These are phyloP conservation scores for Colletotrichum lupini DNA, from an alignment of 2,329 filamentous ascomycete species.

Conservation along the genomic window DNA sequence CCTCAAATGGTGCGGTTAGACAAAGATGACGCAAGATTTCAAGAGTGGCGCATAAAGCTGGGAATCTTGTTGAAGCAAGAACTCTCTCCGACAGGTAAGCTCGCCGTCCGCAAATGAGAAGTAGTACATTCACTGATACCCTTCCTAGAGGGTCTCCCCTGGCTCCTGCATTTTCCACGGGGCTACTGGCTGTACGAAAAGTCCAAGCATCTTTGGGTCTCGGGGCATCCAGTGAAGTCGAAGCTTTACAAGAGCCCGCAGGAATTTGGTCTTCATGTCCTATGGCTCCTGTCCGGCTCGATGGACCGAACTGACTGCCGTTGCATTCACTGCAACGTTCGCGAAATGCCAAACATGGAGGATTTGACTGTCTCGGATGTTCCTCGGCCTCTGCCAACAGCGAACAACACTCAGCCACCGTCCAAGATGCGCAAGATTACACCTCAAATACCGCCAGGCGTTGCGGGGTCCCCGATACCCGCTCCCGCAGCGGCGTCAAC, in stretches of 20 bases:
- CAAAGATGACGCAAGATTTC: slow-evolving; percentile 55
- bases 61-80: slow-evolving; percentile 59
- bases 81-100: slow-evolving; percentile 45
- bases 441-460: slow-evolving; percentile 14
- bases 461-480: slow-evolving; percentile 19
- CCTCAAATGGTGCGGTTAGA: slow-evolving; percentile 56
- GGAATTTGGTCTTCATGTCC: slow-evolving; percentile 62
- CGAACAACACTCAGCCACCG: slow-evolving; percentile 35
- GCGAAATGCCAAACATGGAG: slow-evolving; percentile 34
- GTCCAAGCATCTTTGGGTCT: slow-evolving; percentile 61
- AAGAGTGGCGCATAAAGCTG: slow-evolving; percentile 58
- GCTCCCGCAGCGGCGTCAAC: slow-evolving; percentile 3
- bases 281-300: slow-evolving; percentile 63
- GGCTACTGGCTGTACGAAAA: slow-evolving; percentile 61
- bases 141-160: slow-evolving; percentile 52
- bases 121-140: slow-evolving; percentile 34
- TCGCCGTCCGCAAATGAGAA: background rate
- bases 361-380: slow-evolving; percentile 22
- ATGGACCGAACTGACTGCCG: slow-evolving; percentile 61
- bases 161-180: slow-evolving; percentile 56
- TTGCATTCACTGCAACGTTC: slow-evolving; percentile 59
- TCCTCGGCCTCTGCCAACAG: background rate
- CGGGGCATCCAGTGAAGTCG: slow-evolving; percentile 59
- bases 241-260: slow-evolving; percentile 64
- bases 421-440: slow-evolving; percentile 34